phyloP scores from a whole-genome alignment of 192 early-diverging fungal genomes.

The Spizellomyces punctatus region DNA sequence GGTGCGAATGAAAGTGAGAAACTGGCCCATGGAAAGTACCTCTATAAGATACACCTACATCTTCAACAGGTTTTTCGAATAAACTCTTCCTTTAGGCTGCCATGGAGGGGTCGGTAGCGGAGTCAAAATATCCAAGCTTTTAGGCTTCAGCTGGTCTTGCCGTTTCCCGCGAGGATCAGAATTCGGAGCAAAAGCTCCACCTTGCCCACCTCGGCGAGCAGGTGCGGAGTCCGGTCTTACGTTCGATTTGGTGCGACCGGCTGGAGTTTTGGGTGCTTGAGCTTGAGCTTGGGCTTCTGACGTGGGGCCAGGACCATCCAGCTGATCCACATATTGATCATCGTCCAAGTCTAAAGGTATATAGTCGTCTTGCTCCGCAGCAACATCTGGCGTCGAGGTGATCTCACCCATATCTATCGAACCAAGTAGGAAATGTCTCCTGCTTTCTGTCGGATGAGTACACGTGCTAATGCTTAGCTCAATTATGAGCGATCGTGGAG shows the following conservation, averaged over 20 bases:
- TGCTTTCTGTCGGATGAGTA: too few species aligned
- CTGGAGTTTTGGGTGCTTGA: neutral
- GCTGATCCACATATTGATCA: constrained; percentile 16
- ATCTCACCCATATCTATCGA: neutral
- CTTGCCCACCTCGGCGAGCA: neutral
- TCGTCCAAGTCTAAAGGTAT: constrained; percentile 38
- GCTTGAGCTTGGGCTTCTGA: constrained; percentile 15
- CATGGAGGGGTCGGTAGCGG: constrained; percentile 47
- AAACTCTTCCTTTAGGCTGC: constrained; percentile 28
- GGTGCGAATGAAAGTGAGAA: neutral
- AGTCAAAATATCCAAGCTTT: constrained; percentile 34
- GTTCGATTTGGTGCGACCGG: neutral
- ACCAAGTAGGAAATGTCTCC: too few species aligned
- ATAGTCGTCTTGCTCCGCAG: constrained; percentile 34
- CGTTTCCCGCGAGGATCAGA: constrained; percentile 8
- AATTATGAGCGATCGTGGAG: too few species aligned
- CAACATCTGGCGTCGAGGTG: neutral
- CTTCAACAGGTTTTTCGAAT: constrained; percentile 33
- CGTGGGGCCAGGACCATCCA: constrained; percentile 26
- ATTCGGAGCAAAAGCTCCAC: neutral
- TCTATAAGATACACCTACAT: constrained; percentile 32
- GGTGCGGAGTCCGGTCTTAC: neutral
- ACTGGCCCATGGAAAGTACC: neutral
- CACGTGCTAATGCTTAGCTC: too few species aligned
- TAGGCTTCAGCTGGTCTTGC: neutral